phyloP scores from a whole-genome alignment of 495 filamentous ascomycete genomes.

The Penicillium subrubescens region DNA sequence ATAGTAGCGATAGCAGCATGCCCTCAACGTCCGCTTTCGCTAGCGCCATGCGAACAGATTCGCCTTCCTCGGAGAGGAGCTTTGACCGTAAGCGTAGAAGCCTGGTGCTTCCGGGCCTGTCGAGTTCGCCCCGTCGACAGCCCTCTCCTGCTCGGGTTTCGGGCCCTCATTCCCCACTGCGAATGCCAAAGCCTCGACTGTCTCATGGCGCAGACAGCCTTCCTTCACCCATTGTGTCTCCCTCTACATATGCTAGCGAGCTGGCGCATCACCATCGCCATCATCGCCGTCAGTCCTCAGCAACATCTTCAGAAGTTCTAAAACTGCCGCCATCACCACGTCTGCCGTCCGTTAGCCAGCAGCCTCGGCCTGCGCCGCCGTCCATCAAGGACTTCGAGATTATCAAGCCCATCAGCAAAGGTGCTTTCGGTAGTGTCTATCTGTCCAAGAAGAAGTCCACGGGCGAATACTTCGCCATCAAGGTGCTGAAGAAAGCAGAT shows the following conservation, averaged over 20 bases:
- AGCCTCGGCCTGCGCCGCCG: conserved; percentile 81
- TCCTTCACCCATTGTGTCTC: conserved; percentile 85
- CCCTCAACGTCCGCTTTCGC: conserved; percentile 74
- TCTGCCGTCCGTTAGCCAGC: conserved; percentile 67
- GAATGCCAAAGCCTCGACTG: conserved; percentile 81
- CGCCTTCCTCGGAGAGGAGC: conserved; percentile 83
- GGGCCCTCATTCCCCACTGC: conserved; percentile 83
- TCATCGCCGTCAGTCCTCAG: conserved; percentile 91
- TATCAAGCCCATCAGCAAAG: conserved; percentile 99
- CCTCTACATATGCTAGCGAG: conserved; percentile 78
- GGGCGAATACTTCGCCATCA: conserved; percentile 97
- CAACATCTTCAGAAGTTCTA: conserved; percentile 69
- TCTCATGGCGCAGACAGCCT: conserved; percentile 73
- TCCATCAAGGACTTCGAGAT: conserved; percentile 99
- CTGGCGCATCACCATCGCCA: conserved; percentile 67
- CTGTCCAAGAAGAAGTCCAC: conserved; percentile 97
- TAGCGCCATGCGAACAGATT: conserved; percentile 73
- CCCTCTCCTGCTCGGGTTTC: conserved; percentile 76
- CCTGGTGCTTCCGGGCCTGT: conserved; percentile 71
- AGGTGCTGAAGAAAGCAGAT: conserved; percentile 96
- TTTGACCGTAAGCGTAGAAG: conserved; percentile 84
- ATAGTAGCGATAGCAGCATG: conserved; percentile 84
- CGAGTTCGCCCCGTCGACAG: conserved; percentile 75
- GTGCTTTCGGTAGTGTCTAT: conserved; percentile 97
- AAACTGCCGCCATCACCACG: conserved; percentile 81